Base-by-base conservation (phyloP, 345 rosid species). In the Carallia pectinifolia region DNA sequence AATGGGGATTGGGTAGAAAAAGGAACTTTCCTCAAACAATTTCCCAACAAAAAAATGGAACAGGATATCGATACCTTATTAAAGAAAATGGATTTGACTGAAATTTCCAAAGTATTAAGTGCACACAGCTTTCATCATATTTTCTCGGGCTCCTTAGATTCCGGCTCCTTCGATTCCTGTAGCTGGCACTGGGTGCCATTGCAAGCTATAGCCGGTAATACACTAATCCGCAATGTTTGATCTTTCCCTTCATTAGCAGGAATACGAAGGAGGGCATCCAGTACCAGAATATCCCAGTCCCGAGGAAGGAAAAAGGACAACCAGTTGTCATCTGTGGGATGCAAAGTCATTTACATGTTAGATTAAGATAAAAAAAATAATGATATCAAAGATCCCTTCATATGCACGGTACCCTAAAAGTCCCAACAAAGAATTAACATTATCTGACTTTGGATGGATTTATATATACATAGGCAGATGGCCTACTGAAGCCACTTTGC, bases 241-340 rank as follows among this genome's bases (percentile, higher is more conserved):
- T 73, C 85, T 66, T 85, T 84, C 73, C 83, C 98, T 31, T 90
- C 89, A 2, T 90, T 90, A 64, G 80, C 84, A 27, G 97, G 98
- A 70, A 92, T 65, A 19, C 86, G 88, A 53, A 95, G 85, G 65
- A 92, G 94, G 6, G 99, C 98, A 37, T 95, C 97, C 97, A 92
- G 85, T 27, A 92, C 76, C 68, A 95, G 81, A 75, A 92, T 85
- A 60, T 95, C 91, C 99, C 99, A 90, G 61, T 92, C 84, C 66
- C 83, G 83, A 58, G 82, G 84, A 53, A 72, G 83, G 18, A 89
- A 58, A 74, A 63, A 84, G 33, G 97, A 87, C 36, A 71, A 80
- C 92, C 89, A 87, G 48, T 75, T 53, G 36, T 76, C 77, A 70
- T 81, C 92, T 89, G 85, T 36, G 6, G 36, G 65, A 38, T 29